These are phyloP conservation scores for Fonsecaea multimorphosa DNA, from an alignment of 2,329 filamentous ascomycete genomes.

Conservation along the genomic window DNA sequence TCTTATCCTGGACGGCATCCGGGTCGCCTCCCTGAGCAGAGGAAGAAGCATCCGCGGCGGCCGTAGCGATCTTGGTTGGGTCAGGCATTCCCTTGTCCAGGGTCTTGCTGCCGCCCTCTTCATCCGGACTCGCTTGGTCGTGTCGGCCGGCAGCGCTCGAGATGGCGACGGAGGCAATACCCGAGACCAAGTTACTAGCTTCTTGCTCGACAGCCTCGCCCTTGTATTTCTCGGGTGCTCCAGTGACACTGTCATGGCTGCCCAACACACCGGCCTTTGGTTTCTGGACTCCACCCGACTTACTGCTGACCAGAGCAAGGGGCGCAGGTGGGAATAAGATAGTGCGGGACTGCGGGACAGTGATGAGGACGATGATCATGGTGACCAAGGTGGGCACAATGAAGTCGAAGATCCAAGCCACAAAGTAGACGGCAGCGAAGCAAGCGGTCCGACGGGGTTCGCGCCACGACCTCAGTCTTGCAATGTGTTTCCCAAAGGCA, in stretches of 20 bases:
- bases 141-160: slow-evolving; percentile 79
- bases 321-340: slow-evolving; percentile 79
- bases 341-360: slow-evolving; percentile 66
- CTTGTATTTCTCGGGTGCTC: slow-evolving; percentile 80
- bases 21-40: slow-evolving; percentile 60
- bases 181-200: slow-evolving; percentile 78
- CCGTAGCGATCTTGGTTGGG: slow-evolving; percentile 62
- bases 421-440: slow-evolving; percentile 67
- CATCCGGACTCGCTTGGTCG: slow-evolving; percentile 67
- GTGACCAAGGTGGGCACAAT: slow-evolving; percentile 66
- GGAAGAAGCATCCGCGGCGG: slow-evolving; percentile 61
- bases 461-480: slow-evolving; percentile 77
- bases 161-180: slow-evolving; percentile 73
- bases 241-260: slow-evolving; percentile 77
- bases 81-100: slow-evolving; percentile 65
- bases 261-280: slow-evolving; percentile 77
- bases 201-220: slow-evolving; percentile 85
- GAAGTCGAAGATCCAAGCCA: slow-evolving; percentile 76
- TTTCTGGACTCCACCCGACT: slow-evolving; percentile 76
- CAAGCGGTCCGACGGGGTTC: slow-evolving; percentile 71
- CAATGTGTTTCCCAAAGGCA: slow-evolving; percentile 73
- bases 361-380: slow-evolving; percentile 69
- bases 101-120: slow-evolving; percentile 45
- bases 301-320: slow-evolving; percentile 71
- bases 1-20: slow-evolving; percentile 69